A percentile compares a stretch with the other conserved stretches of the same genome.
phyloP scores from a whole-genome alignment of 768 basidiomycete genomes.

The Kockovaella imperatae region DNA sequence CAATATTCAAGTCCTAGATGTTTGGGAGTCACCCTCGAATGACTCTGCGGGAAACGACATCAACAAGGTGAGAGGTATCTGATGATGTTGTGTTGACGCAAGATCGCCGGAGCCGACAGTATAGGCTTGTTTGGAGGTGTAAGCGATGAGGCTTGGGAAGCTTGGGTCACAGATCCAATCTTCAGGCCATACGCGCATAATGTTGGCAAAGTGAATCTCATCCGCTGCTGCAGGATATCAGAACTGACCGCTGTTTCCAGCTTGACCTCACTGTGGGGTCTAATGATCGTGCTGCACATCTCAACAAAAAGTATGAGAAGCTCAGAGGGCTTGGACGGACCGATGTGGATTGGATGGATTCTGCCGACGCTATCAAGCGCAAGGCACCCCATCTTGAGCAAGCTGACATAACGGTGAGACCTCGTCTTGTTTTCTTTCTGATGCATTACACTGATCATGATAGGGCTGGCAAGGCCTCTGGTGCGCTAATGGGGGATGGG shows the following conservation, averaged over 20 bases:
- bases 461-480: constrained; percentile 40
- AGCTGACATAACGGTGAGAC: constrained; percentile 16
- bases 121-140: constrained; percentile 14
- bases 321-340: constrained; percentile 9
- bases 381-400: constrained; percentile 21
- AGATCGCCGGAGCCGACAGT: constrained; percentile 14
- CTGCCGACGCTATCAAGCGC: constrained; percentile 18
- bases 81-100: neutral
- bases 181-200: constrained; percentile 34
- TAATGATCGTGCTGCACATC: constrained; percentile 6
- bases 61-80: constrained; percentile 32
- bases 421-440: neutral
- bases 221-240: constrained; percentile 2
- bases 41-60: constrained; percentile 38
- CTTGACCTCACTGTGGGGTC: constrained; percentile 16
- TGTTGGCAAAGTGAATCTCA: constrained; percentile 29
- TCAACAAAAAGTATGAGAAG: constrained; percentile 17
- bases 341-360: constrained; percentile 24
- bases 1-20: constrained; percentile 34
- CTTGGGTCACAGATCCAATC: constrained; percentile 36
- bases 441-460: neutral
- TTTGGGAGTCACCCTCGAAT: constrained; percentile 24
- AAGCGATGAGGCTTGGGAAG: constrained; percentile 28
- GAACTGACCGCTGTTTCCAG: constrained; percentile 7
- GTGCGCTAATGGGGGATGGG: constrained; percentile 34